Percentiles rank a stretch among this genome's conserved stretches.
Evolutionary conservation across 495 filamentous ascomycete species (phyloP).

Genomic region (Xylona heveae): DNA sequence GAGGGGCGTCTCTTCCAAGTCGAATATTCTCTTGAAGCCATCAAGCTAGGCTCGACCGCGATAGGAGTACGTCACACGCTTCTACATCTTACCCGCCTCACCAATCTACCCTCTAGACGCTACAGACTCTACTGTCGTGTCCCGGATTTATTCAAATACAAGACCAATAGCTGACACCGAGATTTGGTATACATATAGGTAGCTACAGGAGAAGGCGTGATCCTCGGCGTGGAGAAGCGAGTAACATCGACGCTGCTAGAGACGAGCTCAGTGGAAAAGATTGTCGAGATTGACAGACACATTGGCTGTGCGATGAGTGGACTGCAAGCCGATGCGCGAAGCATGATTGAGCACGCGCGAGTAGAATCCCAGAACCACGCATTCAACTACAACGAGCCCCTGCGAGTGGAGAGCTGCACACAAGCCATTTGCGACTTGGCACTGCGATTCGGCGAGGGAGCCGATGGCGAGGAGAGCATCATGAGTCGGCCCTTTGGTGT

Average conservation of each 20-base stretch:
- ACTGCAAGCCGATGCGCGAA: conserved; percentile 86
- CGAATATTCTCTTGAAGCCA: conserved; percentile 99
- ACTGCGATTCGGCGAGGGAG: conserved; percentile 87
- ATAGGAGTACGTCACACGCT: conserved; percentile 52
- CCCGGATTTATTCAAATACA: no score
- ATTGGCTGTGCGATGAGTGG: conserved; percentile 98
- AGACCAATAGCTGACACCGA: conserved; percentile 3
- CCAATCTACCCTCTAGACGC: conserved; percentile 2
- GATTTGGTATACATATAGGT: conserved; percentile 42
- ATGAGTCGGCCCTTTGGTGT: conserved; percentile 97
- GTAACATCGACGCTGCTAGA: conserved; percentile 94
- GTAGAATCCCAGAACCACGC: conserved; percentile 92
- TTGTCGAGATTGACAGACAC: conserved; percentile 96
- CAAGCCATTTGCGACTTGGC: conserved; percentile 97
- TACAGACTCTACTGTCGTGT: no score
- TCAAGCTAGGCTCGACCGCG: conserved; percentile 95
- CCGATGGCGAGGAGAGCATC: conserved; percentile 94
- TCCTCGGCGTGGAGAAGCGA: conserved; percentile 96
- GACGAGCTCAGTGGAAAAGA: conserved; percentile 94
- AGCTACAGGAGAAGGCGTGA: conserved; percentile 78
- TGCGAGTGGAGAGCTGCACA: conserved; percentile 91
- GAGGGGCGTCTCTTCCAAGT: conserved; percentile 99
- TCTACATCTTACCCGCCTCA: conserved; percentile 4
- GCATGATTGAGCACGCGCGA: conserved; percentile 92
- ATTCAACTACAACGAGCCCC: conserved; percentile 88